Base-by-base conservation (phyloP, 2,329 filamentous ascomycete species). In the Colletotrichum sp. region DNA sequence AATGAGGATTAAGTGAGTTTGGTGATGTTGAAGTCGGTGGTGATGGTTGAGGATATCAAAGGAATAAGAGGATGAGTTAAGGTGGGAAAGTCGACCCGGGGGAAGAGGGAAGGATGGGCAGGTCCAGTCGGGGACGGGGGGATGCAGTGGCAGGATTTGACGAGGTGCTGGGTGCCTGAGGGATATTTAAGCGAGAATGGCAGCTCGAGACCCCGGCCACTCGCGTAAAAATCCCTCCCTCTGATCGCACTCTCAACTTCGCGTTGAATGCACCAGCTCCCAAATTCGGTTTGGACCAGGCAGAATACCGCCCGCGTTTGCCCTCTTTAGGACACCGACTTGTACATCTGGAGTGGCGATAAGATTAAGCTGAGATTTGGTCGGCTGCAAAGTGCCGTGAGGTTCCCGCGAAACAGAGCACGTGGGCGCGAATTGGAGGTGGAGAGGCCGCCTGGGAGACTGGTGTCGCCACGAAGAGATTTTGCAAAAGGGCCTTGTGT, bases 11-110 rank as follows among this genome's bases (percentile, higher is more conserved):
- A 57, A 44, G 26, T 21, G 59, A 30, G 60, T 44, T 36, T 65
- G 62, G 16, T 28, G 63, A 26, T 49, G 30, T 32, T 71, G 36
- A 65, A 36, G 21, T 21, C 6, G n/a, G n/a, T 52, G 62, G 28
- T 59, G 69, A 16, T 49, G 30, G 69, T 64, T 34, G 70, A 36
- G 15, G 52, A 32, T 71, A 66, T 65, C 66, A 59, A 57, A 57
- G 28, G 13, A 64, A 10, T 7, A 21, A 52, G 28, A 28, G 16
- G 30, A 39, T 21, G 69, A 65, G 5, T 13, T 34, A 12, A 16
- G 32, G 63, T 7, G 34, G 72, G 63, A 75, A 77, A 72, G 75
- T 68, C 34, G 63, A 77, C 60, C 39, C 75, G 75, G 62, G 44
- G 15, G 16, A 9, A 4, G 4, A 9, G 18, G 18, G 21, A 16